phyloP scores from a whole-genome alignment of 129 eudicot genomes.

The Tagetes erecta region DNA sequence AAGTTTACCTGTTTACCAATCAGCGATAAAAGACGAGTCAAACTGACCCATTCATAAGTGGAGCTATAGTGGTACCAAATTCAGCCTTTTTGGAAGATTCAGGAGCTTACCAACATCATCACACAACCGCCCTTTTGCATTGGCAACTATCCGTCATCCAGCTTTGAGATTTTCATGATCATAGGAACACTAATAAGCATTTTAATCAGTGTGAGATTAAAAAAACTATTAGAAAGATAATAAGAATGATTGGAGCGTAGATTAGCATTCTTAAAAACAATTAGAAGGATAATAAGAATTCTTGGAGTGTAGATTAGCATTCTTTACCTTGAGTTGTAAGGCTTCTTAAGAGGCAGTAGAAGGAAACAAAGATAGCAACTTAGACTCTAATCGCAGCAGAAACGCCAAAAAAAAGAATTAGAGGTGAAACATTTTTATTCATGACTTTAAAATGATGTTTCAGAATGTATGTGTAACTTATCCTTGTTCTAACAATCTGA shows the following conservation, averaged over 20 bases:
- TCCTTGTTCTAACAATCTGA: not conserved
- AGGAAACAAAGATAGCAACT: constrained; percentile 36
- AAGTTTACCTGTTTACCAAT: not conserved
- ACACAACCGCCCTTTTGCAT: constrained; percentile 71
- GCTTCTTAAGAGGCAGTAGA: constrained; percentile 84
- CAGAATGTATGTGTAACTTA: not conserved
- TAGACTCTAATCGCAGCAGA: not conserved
- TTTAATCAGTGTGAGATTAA: not conserved
- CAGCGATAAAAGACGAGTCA: too few species aligned
- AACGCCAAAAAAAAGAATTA: not conserved
- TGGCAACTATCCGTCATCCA: constrained; percentile 49
- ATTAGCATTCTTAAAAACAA: too few species aligned
- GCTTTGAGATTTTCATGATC: constrained; percentile 4
- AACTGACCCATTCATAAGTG: not conserved
- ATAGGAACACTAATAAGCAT: constrained; percentile 12
- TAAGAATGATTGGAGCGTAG: not conserved
- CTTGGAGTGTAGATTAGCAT: constrained; percentile 5
- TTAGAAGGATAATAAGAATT: not conserved
- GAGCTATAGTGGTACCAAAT: not conserved
- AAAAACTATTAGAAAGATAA: not conserved
- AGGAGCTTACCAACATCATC: constrained; percentile 83
- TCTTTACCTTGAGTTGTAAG: constrained; percentile 79
- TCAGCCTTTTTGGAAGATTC: too few species aligned
- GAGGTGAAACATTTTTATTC: not conserved
- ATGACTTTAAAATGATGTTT: too few species aligned